Percentiles rank a stretch among this genome's conserved stretches.
Evolutionary conservation across 177 flowering plant genomes (phyloP).

Genomic region (Vitis hybrid): DNA sequence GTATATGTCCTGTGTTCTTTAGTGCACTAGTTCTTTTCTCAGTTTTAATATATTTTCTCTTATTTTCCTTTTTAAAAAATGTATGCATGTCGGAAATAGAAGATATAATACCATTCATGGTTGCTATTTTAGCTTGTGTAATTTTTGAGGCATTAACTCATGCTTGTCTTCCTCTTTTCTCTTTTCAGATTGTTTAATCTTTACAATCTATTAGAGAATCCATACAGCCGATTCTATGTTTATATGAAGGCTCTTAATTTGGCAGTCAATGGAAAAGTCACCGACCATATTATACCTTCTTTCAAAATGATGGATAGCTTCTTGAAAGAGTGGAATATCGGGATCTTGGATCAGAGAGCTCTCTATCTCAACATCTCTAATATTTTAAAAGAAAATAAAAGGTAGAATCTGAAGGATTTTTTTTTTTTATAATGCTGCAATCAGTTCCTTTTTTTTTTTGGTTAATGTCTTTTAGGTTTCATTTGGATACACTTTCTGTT

Average conservation of each 20-base stretch:
- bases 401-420: slow-evolving; percentile 37
- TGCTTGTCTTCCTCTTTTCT: slow-evolving; percentile 8
- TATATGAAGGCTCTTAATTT: slow-evolving; percentile 80
- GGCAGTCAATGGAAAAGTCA: slow-evolving; percentile 76
- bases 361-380: slow-evolving; percentile 78
- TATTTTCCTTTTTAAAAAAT: too few species aligned
- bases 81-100: too few species aligned
- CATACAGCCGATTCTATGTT: slow-evolving; percentile 74
- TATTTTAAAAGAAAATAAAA: slow-evolving; percentile 69
- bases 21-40: too few species aligned
- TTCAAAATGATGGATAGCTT: slow-evolving; percentile 82
- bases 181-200: slow-evolving; percentile 82
- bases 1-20: too few species aligned
- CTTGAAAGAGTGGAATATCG: slow-evolving; percentile 90
- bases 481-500: too few species aligned
- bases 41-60: too few species aligned
- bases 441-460: not conserved
- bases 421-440: not conserved
- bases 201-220: slow-evolving; percentile 81
- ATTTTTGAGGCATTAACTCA: slow-evolving; percentile 13
- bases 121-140: slow-evolving; percentile 7
- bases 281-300: slow-evolving; percentile 75
- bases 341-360: slow-evolving; percentile 66
- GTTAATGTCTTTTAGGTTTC: too few species aligned
- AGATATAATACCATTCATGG: not conserved